Evolutionary conservation across 768 basidiomycete genomes (phyloP).

Genomic region (Tubosaeta brunneosetosa): DNA sequence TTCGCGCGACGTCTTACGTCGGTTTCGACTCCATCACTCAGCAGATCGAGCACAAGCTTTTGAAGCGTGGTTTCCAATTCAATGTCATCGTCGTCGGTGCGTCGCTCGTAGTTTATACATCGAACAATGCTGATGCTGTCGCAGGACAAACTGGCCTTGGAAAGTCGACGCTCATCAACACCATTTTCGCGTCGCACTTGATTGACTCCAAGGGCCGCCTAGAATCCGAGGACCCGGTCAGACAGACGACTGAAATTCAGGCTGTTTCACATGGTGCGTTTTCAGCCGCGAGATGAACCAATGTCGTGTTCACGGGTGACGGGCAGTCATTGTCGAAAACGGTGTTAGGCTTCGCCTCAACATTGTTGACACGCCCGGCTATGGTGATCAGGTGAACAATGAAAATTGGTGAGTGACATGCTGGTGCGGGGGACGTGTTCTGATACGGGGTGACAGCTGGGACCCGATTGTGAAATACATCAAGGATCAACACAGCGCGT

Average conservation of each 20-base stretch:
- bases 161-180: conserved; percentile 98
- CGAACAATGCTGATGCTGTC: not conserved
- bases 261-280: conserved; percentile 85
- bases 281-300: not conserved
- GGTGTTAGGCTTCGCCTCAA: conserved; percentile 92
- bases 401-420: conserved; percentile 76
- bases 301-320: conserved; percentile 9
- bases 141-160: conserved; percentile 95
- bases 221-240: conserved; percentile 80
- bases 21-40: conserved; percentile 97
- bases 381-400: conserved; percentile 98
- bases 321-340: conserved; percentile 88
- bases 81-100: conserved; percentile 95
- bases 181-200: conserved; percentile 97
- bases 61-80: conserved; percentile 99
- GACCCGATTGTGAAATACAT: conserved; percentile 99
- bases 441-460: conserved; percentile 58
- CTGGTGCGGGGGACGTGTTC: not conserved
- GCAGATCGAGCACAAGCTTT: conserved; percentile 98
- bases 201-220: conserved; percentile 96
- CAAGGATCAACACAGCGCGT: conserved; percentile 98
- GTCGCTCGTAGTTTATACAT: conserved; percentile 25
- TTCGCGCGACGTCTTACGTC: conserved; percentile 89
- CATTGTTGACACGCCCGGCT: conserved; percentile 98
- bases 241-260: conserved; percentile 97